Evolutionary conservation across 1,284 basidiomycete species (phyloP), one percentile per base, ranked within the genome.

Genomic region (Hymenochaete sp.): DNA sequence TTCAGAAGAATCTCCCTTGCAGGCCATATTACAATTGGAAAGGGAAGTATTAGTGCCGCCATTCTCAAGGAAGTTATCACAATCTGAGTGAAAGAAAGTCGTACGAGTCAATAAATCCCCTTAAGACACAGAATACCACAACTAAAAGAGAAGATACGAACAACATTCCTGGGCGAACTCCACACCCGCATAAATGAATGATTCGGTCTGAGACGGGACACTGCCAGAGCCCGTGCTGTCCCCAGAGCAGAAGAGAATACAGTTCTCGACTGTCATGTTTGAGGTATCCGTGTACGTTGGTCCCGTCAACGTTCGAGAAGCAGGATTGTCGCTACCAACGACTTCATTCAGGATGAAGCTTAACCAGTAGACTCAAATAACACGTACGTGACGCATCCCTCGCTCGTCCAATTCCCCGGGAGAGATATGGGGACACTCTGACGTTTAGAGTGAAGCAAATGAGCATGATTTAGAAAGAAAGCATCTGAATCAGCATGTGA

Each of bases 1-100:
- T 56, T 85, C 77, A 3, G 54, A 50, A 2, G 72, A 44, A 55
- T 82, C 69, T 5, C 82, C 82, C 0, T 67, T 67, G 59, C 82
- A 86, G 3, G 73, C 59, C 65, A 70, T 71, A 56, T 72, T 76
- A 55, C 82, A 86, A 38, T 53, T 51, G 11, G 49, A 42, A n/a
- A 49, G 28, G 21, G 48, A 42, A 11, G 47, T 44, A 41, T 52
- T 49, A 1, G 45, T 42, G 14, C 40, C 52, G 18, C 51, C 51
- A 38, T 51, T 53, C 35, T 49, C 39, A 37, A 52, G 44, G 19
- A 47, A 45, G 35, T 55, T 53, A 40, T 50, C 55, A 38, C 55
- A 56, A 42, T 54, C 54, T 55, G 21, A 13, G 41, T 16, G 18
- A 18, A 16, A 18, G 22, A 11, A 27, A 27, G 3, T 8, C 10